A percentile compares a stretch with the other conserved stretches of the same genome.
These are phyloP conservation scores for Albophoma yamanashiensis DNA, from an alignment of 2,329 filamentous ascomycete species.

Conservation along the genomic window DNA sequence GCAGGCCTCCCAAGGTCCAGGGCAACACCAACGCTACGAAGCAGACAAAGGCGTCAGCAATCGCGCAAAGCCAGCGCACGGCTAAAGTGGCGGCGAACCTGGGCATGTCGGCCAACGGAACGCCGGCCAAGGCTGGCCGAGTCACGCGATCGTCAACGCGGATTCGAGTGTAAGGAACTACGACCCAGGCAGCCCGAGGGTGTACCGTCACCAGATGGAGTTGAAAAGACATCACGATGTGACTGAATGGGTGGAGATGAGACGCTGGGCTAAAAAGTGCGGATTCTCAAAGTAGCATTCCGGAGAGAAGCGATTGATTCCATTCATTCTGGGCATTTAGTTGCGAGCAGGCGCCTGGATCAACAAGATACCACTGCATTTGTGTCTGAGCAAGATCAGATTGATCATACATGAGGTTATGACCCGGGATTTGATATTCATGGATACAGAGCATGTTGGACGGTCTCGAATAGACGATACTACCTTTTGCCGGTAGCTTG, in stretches of 20 bases:
- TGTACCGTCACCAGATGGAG: neutral
- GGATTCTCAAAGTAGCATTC: neutral
- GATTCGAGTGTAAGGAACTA: conserved; percentile 6
- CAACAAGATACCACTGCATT: neutral
- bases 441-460: neutral
- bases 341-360: neutral
- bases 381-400: neutral
- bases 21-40: conserved; percentile 19
- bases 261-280: neutral
- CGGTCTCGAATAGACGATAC: neutral
- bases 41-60: conserved; percentile 8
- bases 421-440: neutral
- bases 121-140: conserved; percentile 20
- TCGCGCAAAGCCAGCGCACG: conserved; percentile 14
- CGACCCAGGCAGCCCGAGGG: no score
- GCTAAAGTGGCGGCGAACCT: conserved; percentile 18
- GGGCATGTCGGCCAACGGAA: conserved; percentile 22
- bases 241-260: neutral
- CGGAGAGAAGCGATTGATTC: neutral
- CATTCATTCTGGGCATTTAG: neutral
- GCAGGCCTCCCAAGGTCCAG: conserved; percentile 13
- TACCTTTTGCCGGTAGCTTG: neutral
- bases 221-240: neutral
- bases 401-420: neutral
- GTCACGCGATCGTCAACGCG: conserved; percentile 19